A percentile compares a stretch with the other conserved stretches of the same genome.
These are phyloP conservation scores for Paracamarosporium sp. DNA, from an alignment of 2,329 filamentous ascomycete species.

Conservation along the genomic window DNA sequence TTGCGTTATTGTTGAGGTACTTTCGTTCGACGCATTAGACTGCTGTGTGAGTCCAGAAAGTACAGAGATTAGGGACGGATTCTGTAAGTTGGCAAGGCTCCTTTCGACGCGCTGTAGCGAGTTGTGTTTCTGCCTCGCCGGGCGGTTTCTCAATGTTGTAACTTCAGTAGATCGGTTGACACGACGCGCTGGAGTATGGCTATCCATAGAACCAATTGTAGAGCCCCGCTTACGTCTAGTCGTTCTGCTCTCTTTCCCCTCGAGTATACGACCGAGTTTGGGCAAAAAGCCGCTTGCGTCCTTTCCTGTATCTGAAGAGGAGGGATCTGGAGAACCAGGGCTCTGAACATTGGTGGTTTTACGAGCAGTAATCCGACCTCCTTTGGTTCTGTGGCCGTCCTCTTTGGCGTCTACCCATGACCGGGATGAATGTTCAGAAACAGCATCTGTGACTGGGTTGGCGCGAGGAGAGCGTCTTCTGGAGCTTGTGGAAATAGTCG, in stretches of 20 bases:
- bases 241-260: slow-evolving; percentile 39
- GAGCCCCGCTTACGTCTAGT: slow-evolving; percentile 29
- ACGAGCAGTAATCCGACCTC: slow-evolving; percentile 23
- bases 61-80: slow-evolving; percentile 52
- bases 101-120: slow-evolving; percentile 40
- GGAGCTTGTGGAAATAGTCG: slow-evolving; percentile 18
- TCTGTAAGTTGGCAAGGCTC: slow-evolving; percentile 39
- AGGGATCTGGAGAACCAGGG: slow-evolving; percentile 15
- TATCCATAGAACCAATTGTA: slow-evolving; percentile 24
- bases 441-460: slow-evolving; percentile 27
- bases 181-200: slow-evolving; percentile 11
- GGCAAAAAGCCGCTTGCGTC: slow-evolving; percentile 44
- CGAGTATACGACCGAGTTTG: slow-evolving; percentile 49
- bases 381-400: slow-evolving; percentile 28
- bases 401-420: slow-evolving; percentile 31
- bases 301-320: slow-evolving; percentile 22
- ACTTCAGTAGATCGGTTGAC: slow-evolving; percentile 29
- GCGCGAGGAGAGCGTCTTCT: slow-evolving; percentile 35
- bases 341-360: slow-evolving; percentile 27
- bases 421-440: slow-evolving; percentile 21
- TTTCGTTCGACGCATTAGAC: slow-evolving; percentile 52
- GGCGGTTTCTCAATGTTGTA: slow-evolving; percentile 30
- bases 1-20: slow-evolving; percentile 55
- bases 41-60: slow-evolving; percentile 50
- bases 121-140: slow-evolving; percentile 40